Conservation (phyloP, 441 rosid genomes). For the Syzygium syzygioides region DNA sequence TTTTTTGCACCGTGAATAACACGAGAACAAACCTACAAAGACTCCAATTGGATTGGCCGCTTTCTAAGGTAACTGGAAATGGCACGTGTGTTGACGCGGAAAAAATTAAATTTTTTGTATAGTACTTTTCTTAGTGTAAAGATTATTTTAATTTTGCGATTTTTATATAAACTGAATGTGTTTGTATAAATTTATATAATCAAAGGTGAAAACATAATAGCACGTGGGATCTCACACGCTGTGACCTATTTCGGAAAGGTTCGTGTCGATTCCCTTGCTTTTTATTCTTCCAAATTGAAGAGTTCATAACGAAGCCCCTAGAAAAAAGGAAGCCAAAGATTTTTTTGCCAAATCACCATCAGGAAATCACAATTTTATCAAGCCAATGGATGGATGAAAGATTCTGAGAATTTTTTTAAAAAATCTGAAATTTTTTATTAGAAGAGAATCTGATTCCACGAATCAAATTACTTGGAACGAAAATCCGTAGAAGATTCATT, state of each 20-base stretch:
- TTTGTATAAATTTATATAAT: no score
- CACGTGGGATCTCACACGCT: background rate
- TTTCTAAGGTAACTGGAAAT: background rate
- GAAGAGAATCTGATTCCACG: no score
- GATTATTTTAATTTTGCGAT: no score
- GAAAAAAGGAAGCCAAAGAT: background rate
- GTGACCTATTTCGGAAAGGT: background rate
- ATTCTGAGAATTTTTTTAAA: no score
- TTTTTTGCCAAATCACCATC: background rate
- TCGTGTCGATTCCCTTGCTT: background rate
- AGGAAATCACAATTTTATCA: background rate
- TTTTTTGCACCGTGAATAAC: background rate
- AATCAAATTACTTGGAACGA: no score
- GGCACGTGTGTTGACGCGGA: background rate
- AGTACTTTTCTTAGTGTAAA: background rate
- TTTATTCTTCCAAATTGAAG: background rate
- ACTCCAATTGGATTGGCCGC: background rate
- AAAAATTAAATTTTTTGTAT: no score
- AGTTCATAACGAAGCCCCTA: background rate
- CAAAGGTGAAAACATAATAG: no score
- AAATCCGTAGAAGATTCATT: no score
- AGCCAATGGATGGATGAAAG: no score
- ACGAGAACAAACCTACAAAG: background rate
- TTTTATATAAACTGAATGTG: no score
- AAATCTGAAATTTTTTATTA: no score